These are phyloP conservation scores for Nepenthes gracilis DNA, from an alignment of 148 eudicot species.

Conservation along the genomic window DNA sequence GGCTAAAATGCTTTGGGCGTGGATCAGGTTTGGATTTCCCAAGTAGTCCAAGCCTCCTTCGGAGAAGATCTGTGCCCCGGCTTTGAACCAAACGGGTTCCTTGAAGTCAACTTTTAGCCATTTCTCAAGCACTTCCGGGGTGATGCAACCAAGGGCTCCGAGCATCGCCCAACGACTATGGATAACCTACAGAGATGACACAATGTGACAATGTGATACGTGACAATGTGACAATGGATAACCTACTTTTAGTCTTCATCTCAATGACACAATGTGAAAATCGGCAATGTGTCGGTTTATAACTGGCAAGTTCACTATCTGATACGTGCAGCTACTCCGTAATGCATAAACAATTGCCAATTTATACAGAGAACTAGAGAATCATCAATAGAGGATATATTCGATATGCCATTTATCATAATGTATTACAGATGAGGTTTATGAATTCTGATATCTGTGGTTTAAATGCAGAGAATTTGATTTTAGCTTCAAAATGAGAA, in stretches of 20 bases:
- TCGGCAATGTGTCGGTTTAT: too few relatives aligned
- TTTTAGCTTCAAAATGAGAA: not conserved
- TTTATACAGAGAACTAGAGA: not conserved
- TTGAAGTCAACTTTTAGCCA: slow-evolving; percentile 64
- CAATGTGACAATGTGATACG: too few relatives aligned
- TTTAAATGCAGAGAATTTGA: not conserved
- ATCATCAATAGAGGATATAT: not conserved
- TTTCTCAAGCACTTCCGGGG: slow-evolving; percentile 71
- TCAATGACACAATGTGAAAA: too few relatives aligned
- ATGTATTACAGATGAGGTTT: too few relatives aligned
- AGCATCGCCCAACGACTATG: slow-evolving; percentile 90
- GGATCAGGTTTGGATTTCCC: slow-evolving; percentile 77
- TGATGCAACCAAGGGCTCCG: slow-evolving; percentile 76
- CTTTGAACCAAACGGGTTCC: slow-evolving; percentile 89
- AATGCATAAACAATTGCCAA: too few relatives aligned
- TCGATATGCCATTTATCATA: not conserved
- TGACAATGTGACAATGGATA: too few relatives aligned
- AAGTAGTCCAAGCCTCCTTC: slow-evolving; percentile 76
- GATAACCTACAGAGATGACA: slow-evolving; percentile 32
- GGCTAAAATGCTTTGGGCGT: slow-evolving; percentile 75
- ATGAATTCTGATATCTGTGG: too few relatives aligned
- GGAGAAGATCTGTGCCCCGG: slow-evolving; percentile 69
- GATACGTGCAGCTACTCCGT: too few relatives aligned
- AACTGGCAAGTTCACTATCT: too few relatives aligned
- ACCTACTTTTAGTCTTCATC: too few relatives aligned